Base-by-base conservation (phyloP, 768 basidiomycete genomes). In the Paxillus rubicundulus region DNA sequence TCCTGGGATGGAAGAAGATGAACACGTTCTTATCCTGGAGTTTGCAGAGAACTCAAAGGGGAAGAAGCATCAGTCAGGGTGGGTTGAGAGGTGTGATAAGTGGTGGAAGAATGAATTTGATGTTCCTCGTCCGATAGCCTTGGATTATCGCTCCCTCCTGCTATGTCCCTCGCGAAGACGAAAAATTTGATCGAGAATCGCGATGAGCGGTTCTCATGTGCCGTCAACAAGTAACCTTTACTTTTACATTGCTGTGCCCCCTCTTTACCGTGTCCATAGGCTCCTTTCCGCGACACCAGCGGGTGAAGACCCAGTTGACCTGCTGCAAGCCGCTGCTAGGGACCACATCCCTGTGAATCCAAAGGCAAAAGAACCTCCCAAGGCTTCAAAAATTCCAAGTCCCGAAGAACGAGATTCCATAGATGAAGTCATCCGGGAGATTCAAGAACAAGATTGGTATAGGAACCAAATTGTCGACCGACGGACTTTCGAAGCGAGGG, bases 321-420 rank as follows among this genome's bases (percentile, higher is more conserved):
- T 92, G 9, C 66, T 95, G 7, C 77, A 84, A 64, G 77, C 79
- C 6, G 89, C 89, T 20, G 86, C 84, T 2, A 75, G 74, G 21
- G 82, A 83, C 24, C 84, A 88, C 57, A 75, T 94, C 9, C 92
- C 92, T 3, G 72, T 87, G 24, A 76, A 87, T 58, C 85, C 86
- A 6, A 61, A 61, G 18, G 37, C 57, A 27, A 55, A 54, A 32
- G 13, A 2, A n/a, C 17, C 28, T 9, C 28, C 46, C 36, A 37
- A 33, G 34, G 3, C 21, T 18, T 12, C 4, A 68, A 63, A 24
- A 44, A 58, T 77, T 47, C 79, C 78, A 13, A 67, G 68, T n/a
- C 64, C 79, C 3, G 70, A 76, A 21, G 69, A 80, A 24, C 77
- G 92, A 16, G 81, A 78, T 24, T 71, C 84, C 1, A 81, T 93